Conservation (phyloP, 2,329 filamentous ascomycete genomes). For the Xylaria multiplex region DNA sequence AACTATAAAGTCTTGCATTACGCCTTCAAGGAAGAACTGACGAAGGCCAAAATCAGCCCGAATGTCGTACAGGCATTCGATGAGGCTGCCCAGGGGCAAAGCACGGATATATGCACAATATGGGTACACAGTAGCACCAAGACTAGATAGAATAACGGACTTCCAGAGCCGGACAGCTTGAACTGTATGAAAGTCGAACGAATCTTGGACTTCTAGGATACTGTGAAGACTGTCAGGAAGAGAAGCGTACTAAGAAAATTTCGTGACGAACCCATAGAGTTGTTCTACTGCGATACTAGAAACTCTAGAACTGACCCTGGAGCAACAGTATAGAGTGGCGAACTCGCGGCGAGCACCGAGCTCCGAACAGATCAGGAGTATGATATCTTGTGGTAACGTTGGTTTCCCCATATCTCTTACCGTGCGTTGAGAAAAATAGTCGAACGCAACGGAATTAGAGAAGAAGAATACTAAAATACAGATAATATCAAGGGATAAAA, state of each 20-base stretch:
- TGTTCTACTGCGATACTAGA: conserved; percentile 68
- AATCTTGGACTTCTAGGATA: conserved; percentile 57
- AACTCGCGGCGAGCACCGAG: conserved; percentile 67
- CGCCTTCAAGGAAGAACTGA: conserved; percentile 53
- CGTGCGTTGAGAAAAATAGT: background rate
- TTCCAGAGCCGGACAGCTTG: conserved; percentile 73
- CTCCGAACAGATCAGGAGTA: conserved; percentile 69
- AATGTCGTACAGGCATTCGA: conserved; percentile 66
- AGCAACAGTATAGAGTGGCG: conserved; percentile 67
- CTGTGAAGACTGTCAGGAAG: conserved; percentile 48
- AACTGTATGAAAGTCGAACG: conserved; percentile 46
- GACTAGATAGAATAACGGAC: conserved; percentile 72
- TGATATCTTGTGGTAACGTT: conserved; percentile 66
- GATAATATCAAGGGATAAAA: too few species aligned
- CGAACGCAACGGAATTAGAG: background rate
- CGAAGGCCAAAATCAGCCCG: conserved; percentile 44
- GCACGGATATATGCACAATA: conserved; percentile 75
- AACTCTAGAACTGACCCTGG: conserved; percentile 64
- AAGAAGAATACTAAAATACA: conserved; percentile 4
- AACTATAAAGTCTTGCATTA: conserved; percentile 52
- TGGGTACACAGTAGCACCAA: conserved; percentile 70
- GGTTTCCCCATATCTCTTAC: conserved; percentile 34
- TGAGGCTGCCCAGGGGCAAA: conserved; percentile 71
- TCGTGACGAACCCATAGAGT: conserved; percentile 67
- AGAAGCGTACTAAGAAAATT: background rate